phyloP scores from a whole-genome alignment of 208 protist species.

The Spongospora subterranea region DNA sequence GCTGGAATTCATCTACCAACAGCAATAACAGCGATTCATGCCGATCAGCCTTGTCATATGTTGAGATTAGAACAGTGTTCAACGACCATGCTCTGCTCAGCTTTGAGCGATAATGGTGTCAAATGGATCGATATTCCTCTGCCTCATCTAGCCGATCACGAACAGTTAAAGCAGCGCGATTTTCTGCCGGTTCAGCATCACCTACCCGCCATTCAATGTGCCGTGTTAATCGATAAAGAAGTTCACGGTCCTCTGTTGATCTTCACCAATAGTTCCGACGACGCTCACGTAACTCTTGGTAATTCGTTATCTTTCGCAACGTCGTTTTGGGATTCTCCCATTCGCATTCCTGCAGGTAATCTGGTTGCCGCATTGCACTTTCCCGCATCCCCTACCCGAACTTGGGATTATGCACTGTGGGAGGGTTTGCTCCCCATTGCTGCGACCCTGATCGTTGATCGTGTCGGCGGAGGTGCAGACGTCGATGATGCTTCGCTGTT shows the following conservation, averaged over 20 bases:
- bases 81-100: not conserved
- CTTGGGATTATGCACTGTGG: not conserved
- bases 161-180: not conserved
- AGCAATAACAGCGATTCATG: not conserved
- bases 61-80: not conserved
- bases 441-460: not conserved
- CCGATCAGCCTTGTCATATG: not conserved
- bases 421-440: not conserved
- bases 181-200: not conserved
- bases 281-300: not conserved
- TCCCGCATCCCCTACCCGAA: not conserved
- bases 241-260: not conserved
- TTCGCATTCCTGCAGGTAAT: not conserved
- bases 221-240: not conserved
- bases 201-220: not conserved
- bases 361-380: not conserved
- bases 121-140: conserved; percentile 3
- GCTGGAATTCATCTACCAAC: not conserved
- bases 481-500: not conserved
- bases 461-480: not conserved
- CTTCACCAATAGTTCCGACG: not conserved
- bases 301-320: not conserved
- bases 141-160: not conserved
- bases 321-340: not conserved
- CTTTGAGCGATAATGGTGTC: not conserved